These are phyloP conservation scores for Farysia itapuensis DNA, from an alignment of 1,284 basidiomycete species.

Conservation along the genomic window DNA sequence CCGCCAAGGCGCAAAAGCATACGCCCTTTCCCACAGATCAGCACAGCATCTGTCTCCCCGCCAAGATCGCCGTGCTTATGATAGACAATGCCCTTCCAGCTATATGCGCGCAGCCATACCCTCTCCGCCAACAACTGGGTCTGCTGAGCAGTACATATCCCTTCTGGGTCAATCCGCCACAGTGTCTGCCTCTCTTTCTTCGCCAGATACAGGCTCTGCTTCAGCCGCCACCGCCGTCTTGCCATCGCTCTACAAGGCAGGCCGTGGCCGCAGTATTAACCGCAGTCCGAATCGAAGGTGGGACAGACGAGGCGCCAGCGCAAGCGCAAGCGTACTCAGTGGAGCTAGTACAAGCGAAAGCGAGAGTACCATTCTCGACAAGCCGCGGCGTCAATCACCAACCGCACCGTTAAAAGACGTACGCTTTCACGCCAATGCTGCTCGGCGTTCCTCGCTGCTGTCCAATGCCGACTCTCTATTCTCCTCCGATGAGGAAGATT, in stretches of 20 bases:
- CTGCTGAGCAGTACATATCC: slow-evolving; percentile 17
- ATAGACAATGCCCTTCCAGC: slow-evolving; percentile 14
- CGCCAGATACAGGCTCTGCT: slow-evolving; percentile 11
- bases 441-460: neutral
- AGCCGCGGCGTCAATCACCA: no score
- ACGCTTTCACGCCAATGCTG: neutral
- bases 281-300: slow-evolving; percentile 40
- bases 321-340: slow-evolving; percentile 27
- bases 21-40: neutral
- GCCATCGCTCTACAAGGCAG: slow-evolving; percentile 34
- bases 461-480: slow-evolving; percentile 22
- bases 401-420: no score
- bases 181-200: slow-evolving; percentile 22
- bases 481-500: slow-evolving; percentile 33
- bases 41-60: neutral
- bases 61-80: neutral
- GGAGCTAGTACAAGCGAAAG: slow-evolving; percentile 34
- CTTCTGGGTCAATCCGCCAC: slow-evolving; percentile 17
- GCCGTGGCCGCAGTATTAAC: slow-evolving; percentile 37
- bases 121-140: slow-evolving; percentile 11
- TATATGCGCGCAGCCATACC: slow-evolving; percentile 9
- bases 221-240: slow-evolving; percentile 14
- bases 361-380: no score
- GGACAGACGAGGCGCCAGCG: slow-evolving; percentile 41
- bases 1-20: neutral